phyloP scores from a whole-genome alignment of 768 basidiomycete species.

The Suillus tomentosus region DNA sequence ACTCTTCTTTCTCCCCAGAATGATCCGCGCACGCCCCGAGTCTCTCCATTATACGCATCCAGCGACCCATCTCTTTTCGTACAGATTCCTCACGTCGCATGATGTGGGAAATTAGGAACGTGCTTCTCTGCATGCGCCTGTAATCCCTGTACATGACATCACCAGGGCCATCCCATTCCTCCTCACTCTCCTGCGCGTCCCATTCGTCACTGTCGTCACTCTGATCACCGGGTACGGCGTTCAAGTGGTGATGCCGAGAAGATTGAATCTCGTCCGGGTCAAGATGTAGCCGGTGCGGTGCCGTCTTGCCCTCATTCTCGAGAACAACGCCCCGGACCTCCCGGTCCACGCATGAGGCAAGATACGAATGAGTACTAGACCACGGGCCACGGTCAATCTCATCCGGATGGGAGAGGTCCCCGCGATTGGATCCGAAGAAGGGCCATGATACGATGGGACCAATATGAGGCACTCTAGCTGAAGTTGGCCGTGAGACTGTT shows the following conservation, averaged over 20 bases:
- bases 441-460: constrained; percentile 90
- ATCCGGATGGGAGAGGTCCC: constrained; percentile 64
- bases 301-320: constrained; percentile 77
- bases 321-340: constrained; percentile 73
- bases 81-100: constrained; percentile 63
- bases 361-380: constrained; percentile 58
- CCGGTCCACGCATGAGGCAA: constrained; percentile 66
- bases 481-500: constrained; percentile 17
- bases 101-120: constrained; percentile 76
- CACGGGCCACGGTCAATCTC: constrained; percentile 85
- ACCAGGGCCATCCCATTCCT: constrained; percentile 70
- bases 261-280: constrained; percentile 77
- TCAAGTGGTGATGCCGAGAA: constrained; percentile 68
- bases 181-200: constrained; percentile 78
- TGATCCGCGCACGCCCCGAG: constrained; percentile 40
- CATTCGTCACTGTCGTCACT: constrained; percentile 80
- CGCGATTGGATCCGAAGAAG: constrained; percentile 84
- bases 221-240: constrained; percentile 69
- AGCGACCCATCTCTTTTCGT: constrained; percentile 69
- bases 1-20: constrained; percentile 50
- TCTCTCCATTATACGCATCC: constrained; percentile 67
- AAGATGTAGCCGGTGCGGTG: constrained; percentile 75
- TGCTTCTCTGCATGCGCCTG: constrained; percentile 75
- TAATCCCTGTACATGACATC: constrained; percentile 84
- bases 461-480: constrained; percentile 48